Evolutionary conservation across 139 green algal species (phyloP).

Genomic region (Chlorella ohadii): DNA sequence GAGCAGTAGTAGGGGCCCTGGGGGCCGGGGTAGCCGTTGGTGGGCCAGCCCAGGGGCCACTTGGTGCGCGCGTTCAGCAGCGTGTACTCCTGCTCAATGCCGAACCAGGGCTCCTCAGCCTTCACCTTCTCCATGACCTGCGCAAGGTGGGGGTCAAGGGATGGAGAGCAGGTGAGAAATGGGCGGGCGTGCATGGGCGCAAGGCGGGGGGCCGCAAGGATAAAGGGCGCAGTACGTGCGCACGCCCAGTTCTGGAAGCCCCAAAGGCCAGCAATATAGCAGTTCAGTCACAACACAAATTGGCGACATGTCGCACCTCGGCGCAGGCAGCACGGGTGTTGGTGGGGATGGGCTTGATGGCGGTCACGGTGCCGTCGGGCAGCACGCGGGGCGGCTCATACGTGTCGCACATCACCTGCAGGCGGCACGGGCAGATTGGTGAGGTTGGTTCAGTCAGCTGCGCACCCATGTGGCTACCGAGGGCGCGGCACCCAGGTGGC

Average conservation of each 20-base stretch:
- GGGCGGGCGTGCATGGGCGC: neutral
- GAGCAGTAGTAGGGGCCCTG: constrained; percentile 98
- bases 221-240: no score
- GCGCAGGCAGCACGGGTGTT: constrained; percentile 88
- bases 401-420: constrained; percentile 85
- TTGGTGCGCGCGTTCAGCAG: constrained; percentile 94
- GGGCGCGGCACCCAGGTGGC: no score
- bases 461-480: neutral
- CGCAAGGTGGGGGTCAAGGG: neutral
- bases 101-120: constrained; percentile 93
- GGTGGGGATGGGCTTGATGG: constrained; percentile 85
- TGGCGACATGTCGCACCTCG: no score
- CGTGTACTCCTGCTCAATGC: constrained; percentile 99
- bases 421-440: neutral
- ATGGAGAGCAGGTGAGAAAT: neutral
- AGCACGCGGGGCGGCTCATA: constrained; percentile 86
- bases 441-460: neutral
- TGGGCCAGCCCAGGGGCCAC: constrained; percentile 97
- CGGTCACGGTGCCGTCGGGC: constrained; percentile 72
- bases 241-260: no score
- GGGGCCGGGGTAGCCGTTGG: constrained; percentile 87
- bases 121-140: constrained; percentile 57
- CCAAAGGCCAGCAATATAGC: neutral
- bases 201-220: no score
- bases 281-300: no score